Base-by-base conservation (phyloP, 176 grass and related monocot genomes). In the Hordeum vulgare region DNA sequence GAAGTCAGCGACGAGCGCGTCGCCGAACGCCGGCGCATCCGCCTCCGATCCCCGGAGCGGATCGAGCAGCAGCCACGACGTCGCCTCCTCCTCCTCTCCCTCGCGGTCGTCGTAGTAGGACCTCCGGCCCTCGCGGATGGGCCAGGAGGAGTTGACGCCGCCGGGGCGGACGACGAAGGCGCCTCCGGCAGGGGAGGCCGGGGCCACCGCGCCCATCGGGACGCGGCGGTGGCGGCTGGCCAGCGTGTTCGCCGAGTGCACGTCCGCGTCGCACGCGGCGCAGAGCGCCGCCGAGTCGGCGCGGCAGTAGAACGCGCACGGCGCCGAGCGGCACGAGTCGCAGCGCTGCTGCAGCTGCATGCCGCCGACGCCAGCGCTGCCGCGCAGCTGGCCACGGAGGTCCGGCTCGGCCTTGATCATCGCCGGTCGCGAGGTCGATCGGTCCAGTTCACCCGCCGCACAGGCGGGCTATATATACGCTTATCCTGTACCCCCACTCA, bases 211-310 rank as follows among this genome's bases (percentile, higher is more conserved):
- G 8, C 66, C 53, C 80, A 82, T 72, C 2, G 87, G 89, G 8
- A 82, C 65, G 37, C 92, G 89, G 9, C 88, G 84, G 84, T 94
- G 89, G 73, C 92, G 89, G 72, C 89, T 85, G 12, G 92, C 90
- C 34, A 94, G 83, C 33, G 92, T 85, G 60, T 94, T 94, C n/a
- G 87, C 89, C 37, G 75, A 67, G 88, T 93, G 88, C 81, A 93
- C 86, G 26, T 93, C 91, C 0, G 85, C 84, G 74, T 93, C 91
- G n/a, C 85, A 93, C 7, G 72, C 83, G 1, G 36, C 54, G 29
- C 91, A 93, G 8, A 90, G 88, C 1, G 71, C 68, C 2, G 92
- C 90, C 5, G 92, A 88, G 34, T 94, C 92, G 9, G 89, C 92
- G 42, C 85, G 89, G 89, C 92, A 94, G 9, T 72, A 82, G 66